Evolutionary conservation across 768 basidiomycete genomes (phyloP).

Genomic region (Boletus coccyginus): DNA sequence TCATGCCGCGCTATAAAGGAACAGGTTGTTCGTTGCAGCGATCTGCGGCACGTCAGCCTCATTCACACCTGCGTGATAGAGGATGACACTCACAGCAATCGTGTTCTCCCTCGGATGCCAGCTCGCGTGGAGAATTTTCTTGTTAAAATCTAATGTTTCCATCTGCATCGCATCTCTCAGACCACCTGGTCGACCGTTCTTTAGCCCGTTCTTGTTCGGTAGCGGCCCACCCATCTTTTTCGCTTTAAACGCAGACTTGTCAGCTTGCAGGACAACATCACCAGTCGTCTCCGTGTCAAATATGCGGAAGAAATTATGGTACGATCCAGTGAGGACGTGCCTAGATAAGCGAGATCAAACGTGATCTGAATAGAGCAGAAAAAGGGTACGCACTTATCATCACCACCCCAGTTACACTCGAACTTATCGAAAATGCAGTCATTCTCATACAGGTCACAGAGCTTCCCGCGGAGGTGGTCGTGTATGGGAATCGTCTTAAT

Average conservation of each 20-base stretch:
- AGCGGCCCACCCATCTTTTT: constrained; percentile 95
- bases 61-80: background rate
- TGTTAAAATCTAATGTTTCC: constrained; percentile 89
- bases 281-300: constrained; percentile 87
- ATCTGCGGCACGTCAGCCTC: constrained; percentile 53
- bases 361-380: constrained; percentile 9
- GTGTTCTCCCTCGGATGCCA: constrained; percentile 99
- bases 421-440: constrained; percentile 99
- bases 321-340: constrained; percentile 97
- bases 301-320: constrained; percentile 99
- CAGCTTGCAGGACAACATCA: constrained; percentile 94
- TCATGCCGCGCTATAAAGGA: constrained; percentile 41
- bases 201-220: constrained; percentile 63
- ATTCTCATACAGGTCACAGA: constrained; percentile 98
- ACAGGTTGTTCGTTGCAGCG: constrained; percentile 68
- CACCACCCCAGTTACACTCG: constrained; percentile 97
- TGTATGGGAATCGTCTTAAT: constrained; percentile 98
- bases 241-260: constrained; percentile 98
- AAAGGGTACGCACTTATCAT: constrained; percentile 75
- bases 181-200: constrained; percentile 72
- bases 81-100: constrained; percentile 71
- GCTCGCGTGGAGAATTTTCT: constrained; percentile 93
- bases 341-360: constrained; percentile 39
- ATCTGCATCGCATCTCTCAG: constrained; percentile 85
- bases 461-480: constrained; percentile 94